Base-by-base conservation (phyloP, 371 early-diverging fungal genomes). In the Catenaria anguillulae region DNA sequence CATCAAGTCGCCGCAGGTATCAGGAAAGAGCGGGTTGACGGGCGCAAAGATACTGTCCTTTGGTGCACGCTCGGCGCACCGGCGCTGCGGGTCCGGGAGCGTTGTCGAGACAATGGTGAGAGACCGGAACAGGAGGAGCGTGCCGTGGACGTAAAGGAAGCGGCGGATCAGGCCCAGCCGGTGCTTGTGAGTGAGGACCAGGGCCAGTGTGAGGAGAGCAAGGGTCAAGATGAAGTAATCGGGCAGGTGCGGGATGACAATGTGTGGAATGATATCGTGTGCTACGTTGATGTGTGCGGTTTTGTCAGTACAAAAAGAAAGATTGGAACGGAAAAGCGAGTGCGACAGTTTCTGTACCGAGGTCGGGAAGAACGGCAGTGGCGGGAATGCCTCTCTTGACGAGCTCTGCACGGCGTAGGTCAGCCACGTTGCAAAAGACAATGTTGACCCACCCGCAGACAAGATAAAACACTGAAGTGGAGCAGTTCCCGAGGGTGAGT, bases 351-450 rank as follows among this genome's bases (percentile, higher is more conserved):
- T n/a, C n/a, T n/a, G n/a, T n/a, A 1, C 56, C 56, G 23, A 56
- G n/a, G 37, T 56, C 56, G 21, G 56, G 56, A 24, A 56, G n/a
- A 4, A 23, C 23, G 23, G 37, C 34, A 36, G 23, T 56, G 35
- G 23, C 19, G 26, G 56, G 37, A 12, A 56, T 34, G 21, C 24
- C 24, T 4, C 26, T 15, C 23, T 19, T 24, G 24, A 21, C 15
- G 37, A 56, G 56, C 37, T 56, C 56, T 19, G 26, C 26, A 10
- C 56, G 56, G n/a, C 56, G 34, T 36, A 23, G 56, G 35, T 56
- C 56, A 24, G 56, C 56, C 12, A 56, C 8, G 56, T 56, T 56
- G 37, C 56, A 56, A 36, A 56, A 56, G 6, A 56, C 31, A 36
- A 56, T 37, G n/a, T 56, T 56, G 56, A 56, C 31, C 15, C n/a